Evolutionary conservation across 192 early-diverging fungal species (phyloP), one percentile per base, ranked within the genome.

Genomic region (Gonapodya prolifera): DNA sequence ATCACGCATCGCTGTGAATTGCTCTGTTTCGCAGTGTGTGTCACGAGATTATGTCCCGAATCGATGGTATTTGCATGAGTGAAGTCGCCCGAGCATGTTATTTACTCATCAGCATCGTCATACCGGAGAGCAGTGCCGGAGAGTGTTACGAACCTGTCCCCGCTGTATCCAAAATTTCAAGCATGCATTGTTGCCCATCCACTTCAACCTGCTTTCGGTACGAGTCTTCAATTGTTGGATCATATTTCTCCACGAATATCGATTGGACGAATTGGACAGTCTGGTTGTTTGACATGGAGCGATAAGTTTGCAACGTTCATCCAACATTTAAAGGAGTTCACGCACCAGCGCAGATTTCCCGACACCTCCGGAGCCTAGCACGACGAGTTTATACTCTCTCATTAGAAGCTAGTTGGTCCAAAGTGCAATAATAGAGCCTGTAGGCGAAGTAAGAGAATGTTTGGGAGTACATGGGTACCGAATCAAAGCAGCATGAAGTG

Each of bases 331-430:
- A n/a, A 61, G 45, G 45, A 61, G 45, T 61, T 61, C 45, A 79
- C 86, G 75, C 89, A 95, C 94, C 91, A 89, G 71, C 0, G 88
- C 88, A 18, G 88, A 89, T 76, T 95, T 95, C 79, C 94, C 94
- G 77, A 96, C 93, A 90, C 91, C 93, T 87, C 96, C 94, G 80
- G 94, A 95, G 70, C 94, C 94, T 34, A 96, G 87, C 77, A 96
- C 94, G 77, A 96, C 96, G 61, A 97, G 85, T 84, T 97, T 97
- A 86, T 95, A 97, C 82, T 96, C 91, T 88, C 93, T 94, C 94
- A 97, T 95, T 61, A n/a, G n/a, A n/a, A n/a, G n/a, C n/a, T n/a
- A n/a, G n/a, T n/a, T n/a, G n/a, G n/a, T n/a, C n/a, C n/a, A n/a
- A n/a, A n/a, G n/a, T n/a, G n/a, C n/a, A n/a, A n/a, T n/a, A n/a